Conservation (phyloP, 2,329 filamentous ascomycete species). For the Penicillium concentricum region DNA sequence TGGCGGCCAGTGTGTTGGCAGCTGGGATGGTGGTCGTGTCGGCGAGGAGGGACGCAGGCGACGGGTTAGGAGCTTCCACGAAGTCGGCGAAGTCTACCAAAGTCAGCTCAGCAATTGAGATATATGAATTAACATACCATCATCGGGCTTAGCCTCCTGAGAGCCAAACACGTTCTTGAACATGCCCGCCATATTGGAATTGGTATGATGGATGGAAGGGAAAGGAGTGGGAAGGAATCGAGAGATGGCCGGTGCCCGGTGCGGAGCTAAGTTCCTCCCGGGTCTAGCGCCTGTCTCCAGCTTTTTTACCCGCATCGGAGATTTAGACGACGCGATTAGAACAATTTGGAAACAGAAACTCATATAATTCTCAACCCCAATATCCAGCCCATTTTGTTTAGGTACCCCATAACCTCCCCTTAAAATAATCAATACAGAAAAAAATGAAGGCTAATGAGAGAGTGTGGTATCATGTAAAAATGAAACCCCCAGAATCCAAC, state of each 20-base stretch:
- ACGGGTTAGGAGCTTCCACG: conserved; percentile 71
- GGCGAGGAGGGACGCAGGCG: conserved; percentile 49
- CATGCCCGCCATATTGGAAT: conserved; percentile 37
- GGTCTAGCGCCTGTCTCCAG: conserved; percentile 46
- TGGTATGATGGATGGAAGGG: conserved; percentile 18
- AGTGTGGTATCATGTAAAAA: conserved; percentile 34
- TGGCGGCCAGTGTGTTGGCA: conserved; percentile 50
- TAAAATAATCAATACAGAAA: conserved; percentile 8
- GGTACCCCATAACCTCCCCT: conserved; percentile 9
- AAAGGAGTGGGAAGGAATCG: conserved; percentile 25
- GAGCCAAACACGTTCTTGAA: conserved; percentile 43
- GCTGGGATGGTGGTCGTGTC: conserved; percentile 42
- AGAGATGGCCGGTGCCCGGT: conserved; percentile 12
- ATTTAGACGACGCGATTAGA: neutral
- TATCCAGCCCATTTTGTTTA: neutral
- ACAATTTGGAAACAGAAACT: neutral
- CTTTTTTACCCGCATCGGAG: conserved; percentile 20
- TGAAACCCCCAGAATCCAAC: conserved; percentile 20
- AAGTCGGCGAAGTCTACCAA: conserved; percentile 88
- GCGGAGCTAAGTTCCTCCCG: conserved; percentile 32
- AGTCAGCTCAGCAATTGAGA: conserved; percentile 13
- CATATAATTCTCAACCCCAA: neutral
- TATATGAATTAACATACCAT: conserved; percentile 31
- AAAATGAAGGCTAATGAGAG: conserved; percentile 12
- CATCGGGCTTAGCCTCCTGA: conserved; percentile 33